These are phyloP conservation scores for Aplosporella prunicola DNA, from an alignment of 2,329 filamentous ascomycete species.

Conservation along the genomic window DNA sequence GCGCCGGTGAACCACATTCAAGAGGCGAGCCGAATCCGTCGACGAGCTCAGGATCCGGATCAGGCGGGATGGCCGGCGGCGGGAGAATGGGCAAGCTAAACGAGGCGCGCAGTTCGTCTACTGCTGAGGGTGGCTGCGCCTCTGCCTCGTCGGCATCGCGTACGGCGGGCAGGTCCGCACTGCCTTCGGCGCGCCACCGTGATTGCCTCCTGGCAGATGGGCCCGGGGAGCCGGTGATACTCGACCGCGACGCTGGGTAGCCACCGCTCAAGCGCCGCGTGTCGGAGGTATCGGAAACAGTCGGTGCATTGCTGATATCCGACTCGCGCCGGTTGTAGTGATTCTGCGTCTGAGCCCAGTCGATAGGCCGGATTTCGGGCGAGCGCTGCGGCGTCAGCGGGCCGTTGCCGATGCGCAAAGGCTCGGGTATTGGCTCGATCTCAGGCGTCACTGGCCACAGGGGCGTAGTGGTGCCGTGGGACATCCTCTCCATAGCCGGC, in stretches of 20 bases:
- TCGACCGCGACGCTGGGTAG: neutral
- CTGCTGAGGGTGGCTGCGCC: too few species aligned
- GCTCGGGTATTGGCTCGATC: slow-evolving; percentile 6
- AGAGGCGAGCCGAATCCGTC: too few species aligned
- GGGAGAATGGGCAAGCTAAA: slow-evolving; percentile 1
- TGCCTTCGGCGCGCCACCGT: neutral
- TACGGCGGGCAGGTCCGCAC: slow-evolving; percentile 1
- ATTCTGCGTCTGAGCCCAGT: neutral
- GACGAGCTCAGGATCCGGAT: slow-evolving; percentile 8
- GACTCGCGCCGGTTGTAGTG: slow-evolving; percentile 1
- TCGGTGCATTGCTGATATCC: slow-evolving; percentile 5
- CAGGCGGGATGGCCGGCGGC: slow-evolving; percentile 17
- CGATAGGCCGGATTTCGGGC: neutral
- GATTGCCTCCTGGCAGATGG: neutral
- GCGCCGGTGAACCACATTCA: too few species aligned
- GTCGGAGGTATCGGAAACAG: slow-evolving; percentile 7
- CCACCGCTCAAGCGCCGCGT: slow-evolving; percentile 1
- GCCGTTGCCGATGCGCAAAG: slow-evolving; percentile 3
- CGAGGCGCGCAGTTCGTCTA: too few species aligned
- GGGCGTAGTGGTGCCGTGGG: slow-evolving; percentile 7
- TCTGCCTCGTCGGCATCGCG: slow-evolving; percentile 2
- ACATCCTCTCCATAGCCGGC: slow-evolving; percentile 6
- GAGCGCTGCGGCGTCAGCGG: slow-evolving; percentile 1
- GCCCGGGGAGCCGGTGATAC: neutral
- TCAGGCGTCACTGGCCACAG: slow-evolving; percentile 4